Evolutionary conservation across 2,329 filamentous ascomycete species (phyloP).

Genomic region (Alternaria atra): DNA sequence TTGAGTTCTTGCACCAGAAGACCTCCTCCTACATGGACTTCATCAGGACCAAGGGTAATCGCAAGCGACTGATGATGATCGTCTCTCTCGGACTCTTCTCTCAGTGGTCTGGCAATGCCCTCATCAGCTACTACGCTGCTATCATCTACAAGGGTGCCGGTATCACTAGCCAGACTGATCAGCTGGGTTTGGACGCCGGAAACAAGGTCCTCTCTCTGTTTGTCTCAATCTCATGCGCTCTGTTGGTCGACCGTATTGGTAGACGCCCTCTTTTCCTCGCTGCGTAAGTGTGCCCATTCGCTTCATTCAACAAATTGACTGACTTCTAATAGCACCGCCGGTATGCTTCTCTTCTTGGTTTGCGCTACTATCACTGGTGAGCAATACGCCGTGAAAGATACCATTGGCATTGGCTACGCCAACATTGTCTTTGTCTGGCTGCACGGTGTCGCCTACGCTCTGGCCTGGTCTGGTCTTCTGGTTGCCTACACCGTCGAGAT

Average conservation of each 20-base stretch:
- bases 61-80: constrained; percentile 69
- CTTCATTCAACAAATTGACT: neutral
- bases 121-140: constrained; percentile 73
- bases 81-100: constrained; percentile 72
- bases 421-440: constrained; percentile 59
- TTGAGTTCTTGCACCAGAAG: constrained; percentile 62
- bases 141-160: constrained; percentile 69
- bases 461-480: constrained; percentile 57
- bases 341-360: neutral
- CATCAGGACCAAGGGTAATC: constrained; percentile 69
- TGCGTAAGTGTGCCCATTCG: constrained; percentile 7
- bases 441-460: constrained; percentile 58
- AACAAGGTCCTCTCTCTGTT: constrained; percentile 68
- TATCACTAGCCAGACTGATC: constrained; percentile 58
- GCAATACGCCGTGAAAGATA: constrained; percentile 57
- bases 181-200: constrained; percentile 60
- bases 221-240: constrained; percentile 64
- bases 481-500: constrained; percentile 61
- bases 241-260: constrained; percentile 64
- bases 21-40: constrained; percentile 68
- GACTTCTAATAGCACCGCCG: neutral
- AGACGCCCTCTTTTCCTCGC: constrained; percentile 49
- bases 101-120: constrained; percentile 73
- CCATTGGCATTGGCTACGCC: constrained; percentile 48
- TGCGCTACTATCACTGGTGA: constrained; percentile 30